Evolutionary conservation across 2,329 filamentous ascomycete species (phyloP).

Genomic region (Thermothelomyces thermophilus): DNA sequence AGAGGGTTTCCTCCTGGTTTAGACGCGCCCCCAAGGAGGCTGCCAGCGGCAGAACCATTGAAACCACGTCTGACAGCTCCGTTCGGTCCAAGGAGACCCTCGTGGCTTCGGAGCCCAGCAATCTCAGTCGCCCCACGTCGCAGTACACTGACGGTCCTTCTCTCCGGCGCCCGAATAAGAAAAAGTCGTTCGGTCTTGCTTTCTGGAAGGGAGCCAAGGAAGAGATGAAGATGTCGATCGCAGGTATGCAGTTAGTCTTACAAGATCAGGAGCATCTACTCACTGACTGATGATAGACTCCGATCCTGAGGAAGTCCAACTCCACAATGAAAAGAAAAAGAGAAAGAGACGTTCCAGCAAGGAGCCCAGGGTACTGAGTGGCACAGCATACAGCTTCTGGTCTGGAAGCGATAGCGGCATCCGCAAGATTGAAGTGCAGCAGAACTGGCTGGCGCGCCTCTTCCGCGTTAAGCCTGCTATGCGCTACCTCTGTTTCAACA

Average conservation of each 20-base stretch:
- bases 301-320: conserved; percentile 28
- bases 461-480: conserved; percentile 83
- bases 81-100: conserved; percentile 13
- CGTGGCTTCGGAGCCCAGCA: neutral
- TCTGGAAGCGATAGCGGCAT: conserved; percentile 35
- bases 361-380: conserved; percentile 11
- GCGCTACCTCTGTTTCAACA: conserved; percentile 66
- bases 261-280: neutral
- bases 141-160: neutral
- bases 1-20: conserved; percentile 48
- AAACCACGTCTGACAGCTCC: conserved; percentile 18
- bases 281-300: conserved; percentile 27
- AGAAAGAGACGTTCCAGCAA: conserved; percentile 19
- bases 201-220: conserved; percentile 48
- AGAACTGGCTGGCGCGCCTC: conserved; percentile 84
- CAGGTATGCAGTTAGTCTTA: conserved; percentile 31
- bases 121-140: conserved; percentile 3
- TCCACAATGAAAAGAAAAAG: conserved; percentile 19
- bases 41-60: conserved; percentile 17
- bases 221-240: conserved; percentile 38
- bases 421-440: conserved; percentile 58
- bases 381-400: conserved; percentile 26
- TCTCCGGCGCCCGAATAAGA: conserved; percentile 27
- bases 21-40: conserved; percentile 40
- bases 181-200: conserved; percentile 47